These are phyloP conservation scores for Botrytis tulipae DNA, from an alignment of 2,329 filamentous ascomycete species.

Conservation along the genomic window DNA sequence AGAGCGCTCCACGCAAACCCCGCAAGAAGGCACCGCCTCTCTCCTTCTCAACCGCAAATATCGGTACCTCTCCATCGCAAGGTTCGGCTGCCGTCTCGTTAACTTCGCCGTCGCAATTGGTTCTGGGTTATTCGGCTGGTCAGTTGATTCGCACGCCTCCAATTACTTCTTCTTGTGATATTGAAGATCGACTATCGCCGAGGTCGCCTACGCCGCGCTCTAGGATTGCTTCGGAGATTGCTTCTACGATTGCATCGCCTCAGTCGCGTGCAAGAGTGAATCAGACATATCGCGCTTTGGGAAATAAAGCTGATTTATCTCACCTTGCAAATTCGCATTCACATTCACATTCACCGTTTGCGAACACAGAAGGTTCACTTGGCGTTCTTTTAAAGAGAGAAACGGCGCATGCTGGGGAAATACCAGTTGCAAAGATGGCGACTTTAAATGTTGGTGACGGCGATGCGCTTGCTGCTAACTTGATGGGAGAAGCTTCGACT, in stretches of 20 bases:
- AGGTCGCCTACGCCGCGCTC: not conserved
- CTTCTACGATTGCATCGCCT: not conserved
- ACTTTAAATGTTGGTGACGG: not conserved
- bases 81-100: not conserved
- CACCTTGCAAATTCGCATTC: not conserved
- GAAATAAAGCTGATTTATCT: not conserved
- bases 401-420: not conserved
- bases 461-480: not conserved
- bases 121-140: not conserved
- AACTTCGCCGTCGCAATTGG: conserved; percentile 4
- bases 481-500: not conserved
- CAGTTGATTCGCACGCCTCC: not conserved
- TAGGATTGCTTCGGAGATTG: not conserved
- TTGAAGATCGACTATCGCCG: not conserved
- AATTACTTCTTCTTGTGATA: not conserved
- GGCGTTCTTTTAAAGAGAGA: not conserved
- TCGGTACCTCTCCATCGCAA: not conserved
- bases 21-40: not conserved
- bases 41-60: not conserved
- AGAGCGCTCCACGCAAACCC: not conserved
- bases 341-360: not conserved
- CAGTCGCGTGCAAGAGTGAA: not conserved
- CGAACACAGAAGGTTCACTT: no score
- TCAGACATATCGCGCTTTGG: not conserved
- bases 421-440: not conserved